Percentiles rank a stretch among this genome's conserved stretches.
Evolutionary conservation across 352 stramenopile species (phyloP).

Genomic region (Sclerospora graminicola): DNA sequence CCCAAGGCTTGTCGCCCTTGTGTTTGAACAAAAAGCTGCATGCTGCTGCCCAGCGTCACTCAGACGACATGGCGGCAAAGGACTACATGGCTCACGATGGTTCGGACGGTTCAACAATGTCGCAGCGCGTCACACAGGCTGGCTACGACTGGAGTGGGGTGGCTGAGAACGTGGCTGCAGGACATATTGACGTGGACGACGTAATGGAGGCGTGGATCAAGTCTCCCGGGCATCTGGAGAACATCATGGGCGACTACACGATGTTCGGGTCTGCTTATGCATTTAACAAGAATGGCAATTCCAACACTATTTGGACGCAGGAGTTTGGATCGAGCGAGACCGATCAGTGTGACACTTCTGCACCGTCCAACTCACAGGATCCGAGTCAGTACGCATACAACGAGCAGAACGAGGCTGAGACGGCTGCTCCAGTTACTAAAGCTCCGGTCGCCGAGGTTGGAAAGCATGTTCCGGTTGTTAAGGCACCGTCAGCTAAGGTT

Average conservation of each 20-base stretch:
- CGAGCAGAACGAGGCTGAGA: constrained; percentile 8
- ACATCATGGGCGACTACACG: constrained; percentile 31
- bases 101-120: constrained; percentile 27
- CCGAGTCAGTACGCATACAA: too few relatives aligned
- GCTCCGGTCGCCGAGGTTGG: neutral
- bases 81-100: constrained; percentile 39
- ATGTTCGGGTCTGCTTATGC: constrained; percentile 28
- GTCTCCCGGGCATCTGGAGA: constrained; percentile 18
- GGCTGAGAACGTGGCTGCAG: constrained; percentile 27
- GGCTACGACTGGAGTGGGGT: constrained; percentile 31
- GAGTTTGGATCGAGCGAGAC: constrained; percentile 28
- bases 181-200: constrained; percentile 17
- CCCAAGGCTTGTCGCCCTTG: constrained; percentile 19
- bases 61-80: constrained; percentile 35
- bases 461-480: neutral
- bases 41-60: constrained; percentile 13
- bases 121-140: constrained; percentile 23
- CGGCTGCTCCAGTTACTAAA: neutral
- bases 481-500: neutral
- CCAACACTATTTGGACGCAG: constrained; percentile 53
- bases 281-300: constrained; percentile 15
- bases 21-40: constrained; percentile 32
- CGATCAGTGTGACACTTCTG: constrained; percentile 19
- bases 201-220: constrained; percentile 37
- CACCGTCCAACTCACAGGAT: neutral